These are phyloP conservation scores for Anisodus tanguticus DNA, from an alignment of 257 asterid genomes.

Conservation along the genomic window DNA sequence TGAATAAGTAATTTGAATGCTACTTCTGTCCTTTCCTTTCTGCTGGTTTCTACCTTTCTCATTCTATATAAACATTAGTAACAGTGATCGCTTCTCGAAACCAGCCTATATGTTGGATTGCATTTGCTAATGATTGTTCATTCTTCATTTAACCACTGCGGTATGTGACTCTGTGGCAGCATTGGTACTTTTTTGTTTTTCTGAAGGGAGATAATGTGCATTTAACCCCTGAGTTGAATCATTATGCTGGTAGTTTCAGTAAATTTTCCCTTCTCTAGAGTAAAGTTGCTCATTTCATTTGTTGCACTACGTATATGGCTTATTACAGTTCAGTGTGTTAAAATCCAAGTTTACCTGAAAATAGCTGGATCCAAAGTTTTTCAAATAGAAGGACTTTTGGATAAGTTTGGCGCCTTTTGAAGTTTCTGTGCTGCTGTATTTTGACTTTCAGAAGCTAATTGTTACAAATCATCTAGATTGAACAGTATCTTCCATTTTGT, in stretches of 20 bases:
- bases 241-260: not conserved
- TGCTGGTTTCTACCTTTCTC: not conserved
- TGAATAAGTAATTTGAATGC: not conserved
- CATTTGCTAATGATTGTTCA: not conserved
- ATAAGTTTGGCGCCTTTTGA: not conserved
- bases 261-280: not conserved
- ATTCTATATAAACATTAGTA: not conserved
- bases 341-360: not conserved
- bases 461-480: not conserved
- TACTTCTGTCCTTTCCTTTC: not conserved
- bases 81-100: not conserved
- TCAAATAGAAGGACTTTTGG: not conserved
- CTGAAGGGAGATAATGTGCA: constrained; percentile 2
- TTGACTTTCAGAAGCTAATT: not conserved
- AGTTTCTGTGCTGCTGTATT: not conserved
- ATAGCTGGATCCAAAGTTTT: not conserved
- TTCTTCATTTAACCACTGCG: not conserved
- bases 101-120: not conserved
- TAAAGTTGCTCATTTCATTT: not conserved
- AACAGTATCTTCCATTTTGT: not conserved
- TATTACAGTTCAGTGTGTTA: not conserved
- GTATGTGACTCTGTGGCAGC: not conserved
- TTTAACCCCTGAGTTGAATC: not conserved
- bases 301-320: not conserved
- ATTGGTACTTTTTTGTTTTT: not conserved